phyloP scores from a whole-genome alignment of 768 basidiomycete species.

The Clavulina sp. region DNA sequence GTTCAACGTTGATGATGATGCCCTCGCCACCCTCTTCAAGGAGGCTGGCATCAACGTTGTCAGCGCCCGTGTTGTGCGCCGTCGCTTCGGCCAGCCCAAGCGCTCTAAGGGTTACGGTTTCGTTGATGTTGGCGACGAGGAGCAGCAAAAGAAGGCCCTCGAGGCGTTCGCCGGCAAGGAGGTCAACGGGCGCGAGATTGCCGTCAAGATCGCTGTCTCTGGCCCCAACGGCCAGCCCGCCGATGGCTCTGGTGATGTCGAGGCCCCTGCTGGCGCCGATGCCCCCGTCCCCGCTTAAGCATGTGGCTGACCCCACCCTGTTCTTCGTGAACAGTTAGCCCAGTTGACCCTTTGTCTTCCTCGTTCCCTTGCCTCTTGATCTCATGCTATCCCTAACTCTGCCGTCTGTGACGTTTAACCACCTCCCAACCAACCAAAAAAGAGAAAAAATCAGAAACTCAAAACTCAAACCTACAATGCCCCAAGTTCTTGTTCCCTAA shows the following conservation, averaged over 20 bases:
- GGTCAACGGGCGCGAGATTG: constrained; percentile 66
- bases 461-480: no score
- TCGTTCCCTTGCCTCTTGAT: no score
- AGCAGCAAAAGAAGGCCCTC: constrained; percentile 84
- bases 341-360: no score
- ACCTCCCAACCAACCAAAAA: no score
- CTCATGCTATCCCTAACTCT: no score
- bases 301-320: no score
- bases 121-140: constrained; percentile 81
- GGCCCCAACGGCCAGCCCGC: constrained; percentile 17
- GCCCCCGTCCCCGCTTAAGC: no score
- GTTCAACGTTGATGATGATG: constrained; percentile 78
- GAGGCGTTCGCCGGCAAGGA: constrained; percentile 75
- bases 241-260: neutral
- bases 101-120: constrained; percentile 96
- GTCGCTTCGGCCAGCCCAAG: constrained; percentile 65
- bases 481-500: no score
- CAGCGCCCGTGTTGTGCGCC: constrained; percentile 78
- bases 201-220: constrained; percentile 93
- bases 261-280: neutral
- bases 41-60: constrained; percentile 67
- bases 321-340: no score
- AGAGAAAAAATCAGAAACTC: no score
- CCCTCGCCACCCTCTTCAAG: constrained; percentile 64
- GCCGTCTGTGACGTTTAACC: no score